Evolutionary conservation across 2,329 filamentous ascomycete genomes (phyloP).

Genomic region (Trichoderma breve): DNA sequence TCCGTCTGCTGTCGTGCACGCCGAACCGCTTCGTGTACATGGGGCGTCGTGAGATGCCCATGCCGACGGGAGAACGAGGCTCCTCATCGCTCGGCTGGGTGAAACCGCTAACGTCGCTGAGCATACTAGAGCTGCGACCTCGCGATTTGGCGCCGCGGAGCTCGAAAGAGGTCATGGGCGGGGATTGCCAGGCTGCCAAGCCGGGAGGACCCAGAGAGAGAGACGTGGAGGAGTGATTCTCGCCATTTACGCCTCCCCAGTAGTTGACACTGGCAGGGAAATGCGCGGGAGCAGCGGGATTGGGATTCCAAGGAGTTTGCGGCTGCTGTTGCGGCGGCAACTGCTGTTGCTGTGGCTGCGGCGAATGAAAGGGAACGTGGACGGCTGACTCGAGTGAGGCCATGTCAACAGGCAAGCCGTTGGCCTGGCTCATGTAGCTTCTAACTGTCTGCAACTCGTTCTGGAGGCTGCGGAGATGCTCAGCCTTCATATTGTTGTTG

Average conservation of each 20-base stretch:
- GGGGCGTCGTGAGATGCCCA: constrained; percentile 15
- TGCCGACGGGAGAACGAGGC: constrained; percentile 26
- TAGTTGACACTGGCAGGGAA: constrained; percentile 27
- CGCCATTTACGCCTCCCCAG: constrained; percentile 38
- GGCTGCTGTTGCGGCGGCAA: constrained; percentile 24
- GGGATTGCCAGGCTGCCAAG: constrained; percentile 36
- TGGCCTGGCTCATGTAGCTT: constrained; percentile 32
- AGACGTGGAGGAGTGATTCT: constrained; percentile 33
- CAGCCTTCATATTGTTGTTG: constrained; percentile 31
- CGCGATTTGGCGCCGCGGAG: constrained; percentile 43
- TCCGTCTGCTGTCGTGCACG: constrained; percentile 33
- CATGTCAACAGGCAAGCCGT: constrained; percentile 35
- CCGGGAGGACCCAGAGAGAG: constrained; percentile 32
- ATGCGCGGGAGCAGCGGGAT: constrained; percentile 35
- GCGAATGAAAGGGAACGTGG: constrained; percentile 12
- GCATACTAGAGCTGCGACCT: constrained; percentile 64
- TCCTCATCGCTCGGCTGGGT: constrained; percentile 60
- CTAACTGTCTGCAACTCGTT: constrained; percentile 35
- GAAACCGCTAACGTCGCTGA: constrained; percentile 65
- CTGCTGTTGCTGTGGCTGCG: constrained; percentile 25
- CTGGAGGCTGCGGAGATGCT: constrained; percentile 34
- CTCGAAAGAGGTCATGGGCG: constrained; percentile 39
- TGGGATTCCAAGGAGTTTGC: constrained; percentile 35
- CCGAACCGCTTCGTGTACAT: constrained; percentile 20
- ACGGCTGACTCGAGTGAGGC: neutral